phyloP scores from a whole-genome alignment of 2,329 filamentous ascomycete species.

The Trichocomaceae sp. region DNA sequence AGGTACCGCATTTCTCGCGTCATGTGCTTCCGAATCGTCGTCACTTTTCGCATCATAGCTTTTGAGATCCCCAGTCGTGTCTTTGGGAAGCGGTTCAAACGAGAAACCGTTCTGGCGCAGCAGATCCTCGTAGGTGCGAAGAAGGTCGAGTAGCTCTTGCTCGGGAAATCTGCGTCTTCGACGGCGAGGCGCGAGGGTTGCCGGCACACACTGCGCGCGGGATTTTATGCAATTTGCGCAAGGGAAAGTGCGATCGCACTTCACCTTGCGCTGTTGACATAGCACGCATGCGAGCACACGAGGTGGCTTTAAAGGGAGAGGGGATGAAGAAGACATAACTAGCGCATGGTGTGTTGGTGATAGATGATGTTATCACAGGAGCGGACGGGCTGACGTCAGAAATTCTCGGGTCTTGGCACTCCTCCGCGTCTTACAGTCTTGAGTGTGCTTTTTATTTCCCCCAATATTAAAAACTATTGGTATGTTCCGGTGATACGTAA shows the following conservation, averaged over 20 bases:
- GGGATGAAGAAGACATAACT: not conserved
- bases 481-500: no score
- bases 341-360: not conserved
- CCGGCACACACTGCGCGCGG: slow-evolving; percentile 51
- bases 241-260: slow-evolving; percentile 66
- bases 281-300: slow-evolving; percentile 51
- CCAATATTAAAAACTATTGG: no score
- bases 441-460: no score
- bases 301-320: slow-evolving; percentile 5
- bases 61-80: slow-evolving; percentile 16
- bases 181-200: slow-evolving; percentile 46
- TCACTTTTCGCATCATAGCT: slow-evolving; percentile 11
- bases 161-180: slow-evolving; percentile 58
- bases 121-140: slow-evolving; percentile 61
- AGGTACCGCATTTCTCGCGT: not conserved
- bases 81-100: slow-evolving; percentile 58
- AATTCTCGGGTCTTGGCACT: not conserved
- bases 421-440: not conserved
- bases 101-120: slow-evolving; percentile 59
- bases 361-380: not conserved
- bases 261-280: slow-evolving; percentile 70
- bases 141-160: slow-evolving; percentile 61
- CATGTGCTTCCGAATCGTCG: not conserved
- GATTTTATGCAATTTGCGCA: slow-evolving; percentile 63
- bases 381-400: not conserved